Evolutionary conservation across 2,329 filamentous ascomycete species (phyloP).

Genomic region (Sporothrix pallida): DNA sequence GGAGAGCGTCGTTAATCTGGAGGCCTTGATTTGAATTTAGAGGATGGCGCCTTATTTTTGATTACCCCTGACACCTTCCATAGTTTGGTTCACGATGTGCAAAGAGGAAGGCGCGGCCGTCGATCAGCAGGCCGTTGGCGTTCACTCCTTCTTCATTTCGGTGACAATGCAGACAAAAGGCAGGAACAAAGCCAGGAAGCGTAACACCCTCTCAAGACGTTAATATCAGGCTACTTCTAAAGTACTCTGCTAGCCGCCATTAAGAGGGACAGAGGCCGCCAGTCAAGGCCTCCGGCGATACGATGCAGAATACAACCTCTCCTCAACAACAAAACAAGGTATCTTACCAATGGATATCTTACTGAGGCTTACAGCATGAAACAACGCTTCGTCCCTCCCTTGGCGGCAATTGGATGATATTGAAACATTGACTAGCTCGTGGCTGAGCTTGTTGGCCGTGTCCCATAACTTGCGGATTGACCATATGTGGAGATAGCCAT

Average conservation of each 20-base stretch:
- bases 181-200: not conserved
- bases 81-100: slow-evolving; percentile 1
- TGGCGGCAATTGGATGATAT: not conserved
- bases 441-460: not conserved
- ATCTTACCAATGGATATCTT: not conserved
- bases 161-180: not conserved
- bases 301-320: not conserved
- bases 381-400: not conserved
- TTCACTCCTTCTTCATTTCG: not conserved
- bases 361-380: slow-evolving; percentile 1
- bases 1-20: not conserved
- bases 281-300: not conserved
- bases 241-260: not conserved
- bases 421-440: slow-evolving; percentile 20
- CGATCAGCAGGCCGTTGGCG: not conserved
- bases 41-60: not conserved
- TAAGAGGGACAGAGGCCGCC: slow-evolving; percentile 1
- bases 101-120: slow-evolving; percentile 11
- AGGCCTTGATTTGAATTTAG: not conserved
- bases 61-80: not conserved
- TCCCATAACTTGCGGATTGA: not conserved
- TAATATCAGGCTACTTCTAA: not conserved
- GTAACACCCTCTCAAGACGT: not conserved
- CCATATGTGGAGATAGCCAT: not conserved
- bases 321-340: no score